Evolutionary conservation across 768 basidiomycete genomes (phyloP), one percentile per base, ranked within the genome.

Genomic region (Sarcomyxa edulis): DNA sequence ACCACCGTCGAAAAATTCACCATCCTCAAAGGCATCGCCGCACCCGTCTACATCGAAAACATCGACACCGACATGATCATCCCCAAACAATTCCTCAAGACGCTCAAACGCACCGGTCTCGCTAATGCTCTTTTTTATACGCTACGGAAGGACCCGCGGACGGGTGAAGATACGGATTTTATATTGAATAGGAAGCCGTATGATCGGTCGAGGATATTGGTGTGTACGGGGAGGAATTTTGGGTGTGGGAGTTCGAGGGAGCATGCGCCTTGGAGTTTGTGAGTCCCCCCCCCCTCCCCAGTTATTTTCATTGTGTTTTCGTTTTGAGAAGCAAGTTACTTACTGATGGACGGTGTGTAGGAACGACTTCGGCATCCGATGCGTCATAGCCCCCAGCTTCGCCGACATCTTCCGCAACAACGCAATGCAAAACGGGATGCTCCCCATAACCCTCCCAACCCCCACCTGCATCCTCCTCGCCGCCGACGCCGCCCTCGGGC

Each of bases 21-120:
- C 36, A 52, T 81, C 35, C 60, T 90, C 37, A 80, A 78, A 54
- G 88, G 88, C 28, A 74, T 88, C 39, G 74, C 84, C 29, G 86
- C 84, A 7, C 86, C 87, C n/a, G 51, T 90, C 60, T 72, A 83
- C 56, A 83, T 84, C 31, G 77, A 83, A 44, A 90, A 91, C 49
- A 81, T 93, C 46, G 91, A 95, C 61, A 95, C 91, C 32, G 91
- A 95, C 52, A 86, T 84, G 78, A 90, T 95, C 58, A 92, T 94
- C 54, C 91, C 91, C 3, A 92, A 93, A 52, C 90, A 92, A 52
- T 94, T 93, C 68, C 64, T 94, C 59, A 94, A 93, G 63, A 94
- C 91, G 0, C 64, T 95, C 51, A 89, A 92, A 60, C 76, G 91
- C 39, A 92, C 91, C 28, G 91, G 91, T 31, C 72, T 95, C 32